phyloP scores from a whole-genome alignment of 805 yeast genomes.

The Starmerella bombicola region DNA sequence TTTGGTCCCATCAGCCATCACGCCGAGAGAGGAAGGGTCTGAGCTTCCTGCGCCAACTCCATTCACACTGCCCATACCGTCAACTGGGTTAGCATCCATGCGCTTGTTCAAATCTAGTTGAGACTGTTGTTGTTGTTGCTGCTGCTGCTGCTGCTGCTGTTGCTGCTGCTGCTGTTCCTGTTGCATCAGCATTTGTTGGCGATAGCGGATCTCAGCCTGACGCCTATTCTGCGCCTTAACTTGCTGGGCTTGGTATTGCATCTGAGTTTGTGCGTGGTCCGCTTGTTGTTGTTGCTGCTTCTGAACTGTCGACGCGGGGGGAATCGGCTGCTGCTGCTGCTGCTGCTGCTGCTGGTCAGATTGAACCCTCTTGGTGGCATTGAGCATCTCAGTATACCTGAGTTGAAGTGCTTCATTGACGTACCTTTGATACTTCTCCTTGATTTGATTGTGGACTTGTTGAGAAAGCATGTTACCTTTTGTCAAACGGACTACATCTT shows the following conservation, averaged over 20 bases:
- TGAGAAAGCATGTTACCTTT: constrained; percentile 19
- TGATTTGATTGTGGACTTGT: constrained; percentile 24
- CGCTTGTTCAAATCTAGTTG: neutral
- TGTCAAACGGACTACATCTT: constrained; percentile 50
- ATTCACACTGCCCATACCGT: neutral
- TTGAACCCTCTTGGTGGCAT: neutral
- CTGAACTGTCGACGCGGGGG: neutral
- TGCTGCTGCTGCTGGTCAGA: constrained; percentile 4
- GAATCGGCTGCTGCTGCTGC: constrained; percentile 1
- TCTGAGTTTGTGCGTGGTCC: constrained; percentile 18
- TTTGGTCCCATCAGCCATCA: neutral
- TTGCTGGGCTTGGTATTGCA: constrained; percentile 16
- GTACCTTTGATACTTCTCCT: constrained; percentile 24
- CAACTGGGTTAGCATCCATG: neutral
- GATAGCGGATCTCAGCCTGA: constrained; percentile 12
- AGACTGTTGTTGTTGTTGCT: constrained; percentile 1
- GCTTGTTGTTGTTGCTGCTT: constrained; percentile 20
- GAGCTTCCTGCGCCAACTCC: neutral
- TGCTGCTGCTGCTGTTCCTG: constrained; percentile 13
- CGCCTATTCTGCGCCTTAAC: constrained; percentile 6
- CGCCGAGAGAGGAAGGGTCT: neutral
- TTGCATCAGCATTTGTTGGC: constrained; percentile 12
- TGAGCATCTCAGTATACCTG: neutral
- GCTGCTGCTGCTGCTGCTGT: constrained; percentile 12
- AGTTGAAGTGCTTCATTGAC: constrained; percentile 25